Evolutionary conservation across 352 stramenopile species (phyloP), one percentile per base, ranked within the genome.

Genomic region (Globisporangium nodosum): DNA sequence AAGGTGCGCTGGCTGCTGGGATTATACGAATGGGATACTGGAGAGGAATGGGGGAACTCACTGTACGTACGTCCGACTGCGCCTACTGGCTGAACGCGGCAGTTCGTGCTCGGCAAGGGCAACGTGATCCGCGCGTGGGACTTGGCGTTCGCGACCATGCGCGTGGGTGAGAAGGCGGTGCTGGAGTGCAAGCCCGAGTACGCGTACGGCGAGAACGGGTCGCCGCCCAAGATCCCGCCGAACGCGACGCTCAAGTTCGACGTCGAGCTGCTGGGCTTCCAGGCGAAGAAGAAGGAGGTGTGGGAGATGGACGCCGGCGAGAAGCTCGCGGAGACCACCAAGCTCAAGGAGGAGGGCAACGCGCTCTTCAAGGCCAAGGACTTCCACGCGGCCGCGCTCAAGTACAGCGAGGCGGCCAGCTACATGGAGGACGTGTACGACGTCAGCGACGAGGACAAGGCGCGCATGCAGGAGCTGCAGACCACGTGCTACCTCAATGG

Each of bases 211-310:
- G 82, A 81, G 51, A 83, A 62, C 45, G 90, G 91, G 42, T 95
- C 76, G 54, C 93, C 92, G 33, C 93, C 92, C 0, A 98, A 97
- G 68, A 99, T 99, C 63, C 96, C 96, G 8, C 69, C 81, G n/a
- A 94, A 96, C 54, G 88, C 94, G 7, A 97, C 87, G 54, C 72
- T 99, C 18, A 89, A 97, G 66, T 99, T 99, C 71, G 96, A 99
- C 50, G 94, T 99, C 9, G 96, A 99, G 74, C 70, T 99, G 50
- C 65, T 99, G 30, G 89, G 83, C 49, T 98, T 98, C 69, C 81
- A 84, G 53, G 89, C 96, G 52, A 98, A 98, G 73, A 87, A 92
- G 40, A 98, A 98, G 69, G 87, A 98, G 69, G 89, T 94, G 66
- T 98, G 90, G 90, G 90, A 98, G 58, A 94, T 96, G 83, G 76